These are phyloP conservation scores for Wickerhamomyces xylosicus DNA, from an alignment of 805 yeast species.

Conservation along the genomic window DNA sequence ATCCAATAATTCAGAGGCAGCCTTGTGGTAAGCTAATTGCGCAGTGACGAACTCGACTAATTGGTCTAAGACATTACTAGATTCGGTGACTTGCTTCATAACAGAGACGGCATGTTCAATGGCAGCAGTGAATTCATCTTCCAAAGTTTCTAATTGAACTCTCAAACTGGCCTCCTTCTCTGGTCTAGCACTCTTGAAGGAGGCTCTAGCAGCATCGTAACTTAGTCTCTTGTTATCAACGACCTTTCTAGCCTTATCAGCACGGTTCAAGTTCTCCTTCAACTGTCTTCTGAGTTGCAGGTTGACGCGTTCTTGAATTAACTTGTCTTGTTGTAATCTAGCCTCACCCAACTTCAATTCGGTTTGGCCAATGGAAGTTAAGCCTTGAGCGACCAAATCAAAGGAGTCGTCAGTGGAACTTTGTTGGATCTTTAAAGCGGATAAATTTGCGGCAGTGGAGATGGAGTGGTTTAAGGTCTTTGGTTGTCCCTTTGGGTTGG, in stretches of 20 bases:
- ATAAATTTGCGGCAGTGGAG: constrained; percentile 57
- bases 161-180: constrained; percentile 66
- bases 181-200: constrained; percentile 37
- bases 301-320: constrained; percentile 62
- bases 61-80: constrained; percentile 58
- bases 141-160: constrained; percentile 72
- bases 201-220: constrained; percentile 69
- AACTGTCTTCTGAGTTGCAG: constrained; percentile 53
- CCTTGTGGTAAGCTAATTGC: constrained; percentile 72
- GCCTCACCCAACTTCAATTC: constrained; percentile 74
- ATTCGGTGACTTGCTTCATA: constrained; percentile 71
- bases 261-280: constrained; percentile 48
- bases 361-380: constrained; percentile 57
- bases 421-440: constrained; percentile 22
- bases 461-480: constrained; percentile 79
- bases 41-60: constrained; percentile 64
- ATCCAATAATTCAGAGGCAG: constrained; percentile 57
- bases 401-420: constrained; percentile 27
- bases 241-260: constrained; percentile 56
- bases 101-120: constrained; percentile 80
- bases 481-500: constrained; percentile 46
- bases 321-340: constrained; percentile 71
- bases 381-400: constrained; percentile 47
- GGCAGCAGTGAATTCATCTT: constrained; percentile 83
- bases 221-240: constrained; percentile 72